Percentiles rank a stretch among this genome's conserved stretches.
Evolutionary conservation across 345 rosid genomes (phyloP).

Genomic region (Gossypium longicalyx): DNA sequence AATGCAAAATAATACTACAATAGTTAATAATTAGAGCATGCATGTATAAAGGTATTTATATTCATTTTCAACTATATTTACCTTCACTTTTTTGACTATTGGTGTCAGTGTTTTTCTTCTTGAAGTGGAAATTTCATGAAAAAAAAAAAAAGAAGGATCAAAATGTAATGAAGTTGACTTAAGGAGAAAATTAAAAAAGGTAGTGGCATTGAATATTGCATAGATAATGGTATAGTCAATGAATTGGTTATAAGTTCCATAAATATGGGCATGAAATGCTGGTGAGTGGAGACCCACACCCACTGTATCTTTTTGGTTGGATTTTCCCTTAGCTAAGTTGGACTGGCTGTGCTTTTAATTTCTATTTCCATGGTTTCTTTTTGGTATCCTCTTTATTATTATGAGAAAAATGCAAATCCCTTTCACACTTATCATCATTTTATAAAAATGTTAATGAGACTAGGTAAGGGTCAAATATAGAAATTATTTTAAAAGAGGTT

Average conservation of each 20-base stretch:
- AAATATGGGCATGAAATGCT: not conserved
- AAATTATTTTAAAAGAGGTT: too few species aligned
- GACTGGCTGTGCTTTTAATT: not conserved
- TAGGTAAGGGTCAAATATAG: not conserved
- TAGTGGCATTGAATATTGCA: not conserved
- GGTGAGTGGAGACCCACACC: too few species aligned
- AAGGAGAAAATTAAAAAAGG: too few species aligned
- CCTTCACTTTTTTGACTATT: not conserved
- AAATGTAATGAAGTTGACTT: not conserved
- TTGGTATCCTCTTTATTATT: not conserved
- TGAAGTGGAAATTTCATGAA: not conserved
- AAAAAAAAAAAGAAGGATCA: not conserved
- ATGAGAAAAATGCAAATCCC: not conserved
- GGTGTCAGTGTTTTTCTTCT: not conserved
- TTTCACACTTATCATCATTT: not conserved
- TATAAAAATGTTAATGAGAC: not conserved
- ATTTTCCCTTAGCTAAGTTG: too few species aligned
- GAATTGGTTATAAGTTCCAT: not conserved
- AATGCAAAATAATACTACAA: not conserved
- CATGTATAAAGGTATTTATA: not conserved
- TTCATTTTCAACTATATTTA: not conserved
- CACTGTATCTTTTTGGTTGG: not conserved
- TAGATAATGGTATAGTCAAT: too few species aligned
- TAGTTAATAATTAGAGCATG: not conserved
- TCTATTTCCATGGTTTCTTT: not conserved